A percentile compares a stretch with the other conserved stretches of the same genome.
Evolutionary conservation across 352 stramenopile genomes (phyloP).

Genomic region (Pythium myriotylum): DNA sequence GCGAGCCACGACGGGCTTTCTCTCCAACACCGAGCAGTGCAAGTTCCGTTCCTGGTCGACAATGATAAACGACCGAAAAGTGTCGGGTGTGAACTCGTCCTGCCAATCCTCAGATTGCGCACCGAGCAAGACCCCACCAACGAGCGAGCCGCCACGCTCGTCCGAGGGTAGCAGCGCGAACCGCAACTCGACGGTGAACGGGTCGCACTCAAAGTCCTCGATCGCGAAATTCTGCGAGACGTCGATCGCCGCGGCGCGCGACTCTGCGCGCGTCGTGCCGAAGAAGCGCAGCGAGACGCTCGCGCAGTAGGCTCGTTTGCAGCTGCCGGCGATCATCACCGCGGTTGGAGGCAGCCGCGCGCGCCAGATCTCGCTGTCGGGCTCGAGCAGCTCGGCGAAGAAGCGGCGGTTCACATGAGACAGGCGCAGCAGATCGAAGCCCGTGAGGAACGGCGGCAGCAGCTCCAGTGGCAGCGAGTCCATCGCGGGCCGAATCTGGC

Average conservation of each 20-base stretch:
- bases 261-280: not conserved
- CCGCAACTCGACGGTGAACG: constrained; percentile 13
- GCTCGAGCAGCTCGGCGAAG: not conserved
- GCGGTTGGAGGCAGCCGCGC: not conserved
- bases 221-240: constrained; percentile 5
- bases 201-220: not conserved
- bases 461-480: constrained; percentile 1
- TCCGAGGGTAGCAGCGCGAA: constrained; percentile 10
- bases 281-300: constrained; percentile 4
- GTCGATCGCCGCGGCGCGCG: constrained; percentile 1
- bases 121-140: constrained; percentile 10
- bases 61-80: not conserved
- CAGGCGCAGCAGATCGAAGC: constrained; percentile 11
- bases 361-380: not conserved
- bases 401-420: constrained; percentile 2
- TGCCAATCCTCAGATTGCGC: constrained; percentile 14
- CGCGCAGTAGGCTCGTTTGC: constrained; percentile 5
- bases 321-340: not conserved
- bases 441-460: constrained; percentile 14
- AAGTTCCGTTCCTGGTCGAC: not conserved
- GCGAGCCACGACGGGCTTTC: not conserved
- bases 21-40: constrained; percentile 6
- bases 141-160: not conserved
- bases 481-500: too few species aligned
- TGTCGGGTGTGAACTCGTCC: constrained; percentile 12